Base-by-base conservation (phyloP, 345 rosid genomes). In the Boechera divaricarpa region DNA sequence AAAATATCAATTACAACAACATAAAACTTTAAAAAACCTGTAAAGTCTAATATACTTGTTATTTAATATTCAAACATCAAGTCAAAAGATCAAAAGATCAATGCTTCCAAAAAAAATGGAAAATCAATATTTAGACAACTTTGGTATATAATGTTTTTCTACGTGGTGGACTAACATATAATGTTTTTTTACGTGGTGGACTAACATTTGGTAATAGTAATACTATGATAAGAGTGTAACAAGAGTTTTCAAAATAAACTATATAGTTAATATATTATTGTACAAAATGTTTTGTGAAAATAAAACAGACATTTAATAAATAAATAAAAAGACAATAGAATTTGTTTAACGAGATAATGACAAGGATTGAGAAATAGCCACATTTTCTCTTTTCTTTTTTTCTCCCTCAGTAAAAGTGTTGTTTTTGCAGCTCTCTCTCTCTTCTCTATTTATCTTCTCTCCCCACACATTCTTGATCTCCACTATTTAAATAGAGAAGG, bases 401-500 rank as follows among this genome's bases (percentile, higher is more conserved):
- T 51, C 18, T 44, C 8, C 53, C 55, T 53, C 52, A 13, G 3
- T 45, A 42, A 21, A 21, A 63, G 44, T 73, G 33, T 54, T 53
- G 32, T 13, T 52, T 39, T 54, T 63, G 55, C n/a, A 63, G 15
- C 61, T 33, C 42, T 32, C 56, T 66, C 61, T 35, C 42, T 18
- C 56, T 66, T 60, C 45, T 69, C 36, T 48, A 6, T 32, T 18
- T 29, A 21, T 21, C 24, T 2, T 58, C 42, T 67, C 45, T 47
- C 54, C 18, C 57, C 49, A 28, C 33, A 18, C 15, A 49, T 26
- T 77, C 75, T 53, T 75, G 78, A 76, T 81, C 82, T 80, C 82
- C 66, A 78, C 68, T 72, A 72, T 72, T 78, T 78, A 78, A 29
- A 59, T 52, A 72, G 56, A 71, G 1, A 57, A 58, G 48, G 6